Evolutionary conservation across 2,329 filamentous ascomycete genomes (phyloP), one percentile per base, ranked within the genome.

Genomic region (Aspergillus pseudoglaucus): DNA sequence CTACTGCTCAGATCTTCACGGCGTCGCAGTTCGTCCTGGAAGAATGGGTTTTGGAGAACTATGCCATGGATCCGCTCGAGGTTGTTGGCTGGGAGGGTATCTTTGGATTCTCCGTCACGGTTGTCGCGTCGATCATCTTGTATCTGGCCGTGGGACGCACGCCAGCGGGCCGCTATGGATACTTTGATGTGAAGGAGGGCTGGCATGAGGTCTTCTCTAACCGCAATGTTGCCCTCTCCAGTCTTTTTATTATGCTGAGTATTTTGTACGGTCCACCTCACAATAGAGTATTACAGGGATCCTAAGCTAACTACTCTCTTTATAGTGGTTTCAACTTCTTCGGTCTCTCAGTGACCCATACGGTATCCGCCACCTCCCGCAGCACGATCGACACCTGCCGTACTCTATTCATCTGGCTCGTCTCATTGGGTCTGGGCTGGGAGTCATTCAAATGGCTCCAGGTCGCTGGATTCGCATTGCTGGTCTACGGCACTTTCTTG

Each of bases 361-460:
- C 73, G 53, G 89, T 98, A 56, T 94, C 87, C 53, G 93, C 93
- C 9, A 98, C 93, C 0, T 89, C 91, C 1, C 83, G 93, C 52
- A 95, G 89, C 27, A 97, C 91, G 27, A 97, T 98, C 60, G 93
- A 98, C 68, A 98, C 93, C 1, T 97, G 90, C 76, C 84, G 91
- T 37, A 98, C 93, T 0, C 80, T 98, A 1, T 97, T 98, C 73
- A 58, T 98, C 70, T 98, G 93, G 93, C 79, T 98, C 23, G 88
- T 95, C 12, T 95, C 89, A 15, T 80, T 98, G 4, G 88, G 87
- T 3, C 80, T 98, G 2, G 90, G 90, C 51, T 98, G 93, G 93
- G 93, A 98, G 73, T 84, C 82, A 0, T 97, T 98, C 80, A 97
- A 97, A 72, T 94, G 88, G 86, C 80, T 98, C 6, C 93, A 98